phyloP scores from a whole-genome alignment of 345 rosid species.

The Reutealis trisperma region DNA sequence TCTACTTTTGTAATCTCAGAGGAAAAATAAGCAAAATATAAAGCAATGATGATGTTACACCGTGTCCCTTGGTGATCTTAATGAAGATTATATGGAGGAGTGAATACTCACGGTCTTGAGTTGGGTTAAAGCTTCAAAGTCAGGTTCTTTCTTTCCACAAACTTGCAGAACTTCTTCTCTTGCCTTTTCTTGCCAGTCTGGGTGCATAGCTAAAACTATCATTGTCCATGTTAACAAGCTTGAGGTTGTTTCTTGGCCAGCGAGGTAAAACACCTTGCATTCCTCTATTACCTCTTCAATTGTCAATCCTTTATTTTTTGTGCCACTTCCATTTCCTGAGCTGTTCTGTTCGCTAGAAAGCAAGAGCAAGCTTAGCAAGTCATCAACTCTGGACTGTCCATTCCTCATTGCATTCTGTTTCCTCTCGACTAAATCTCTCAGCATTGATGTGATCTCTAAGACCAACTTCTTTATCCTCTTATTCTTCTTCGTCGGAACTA shows the following conservation, averaged over 20 bases:
- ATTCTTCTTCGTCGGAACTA: slow-evolving; percentile 54
- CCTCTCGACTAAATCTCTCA: slow-evolving; percentile 32
- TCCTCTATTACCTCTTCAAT: slow-evolving; percentile 53
- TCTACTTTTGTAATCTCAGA: neutral
- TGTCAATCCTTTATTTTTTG: slow-evolving; percentile 29
- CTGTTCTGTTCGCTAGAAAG: slow-evolving; percentile 26
- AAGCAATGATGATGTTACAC: too few relatives aligned
- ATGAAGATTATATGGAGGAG: neutral
- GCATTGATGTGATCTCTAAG: slow-evolving; percentile 34
- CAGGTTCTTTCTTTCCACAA: slow-evolving; percentile 33
- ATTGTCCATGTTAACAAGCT: slow-evolving; percentile 52
- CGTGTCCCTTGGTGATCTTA: neutral
- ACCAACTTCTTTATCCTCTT: slow-evolving; percentile 39
- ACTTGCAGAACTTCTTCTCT: slow-evolving; percentile 47
- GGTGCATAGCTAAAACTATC: slow-evolving; percentile 51
- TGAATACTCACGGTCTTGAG: slow-evolving; percentile 39
- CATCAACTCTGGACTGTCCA: slow-evolving; percentile 28
- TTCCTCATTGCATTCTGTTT: slow-evolving; percentile 35
- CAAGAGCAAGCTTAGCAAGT: slow-evolving; percentile 49
- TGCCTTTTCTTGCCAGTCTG: slow-evolving; percentile 57
- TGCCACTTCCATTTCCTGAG: slow-evolving; percentile 19
- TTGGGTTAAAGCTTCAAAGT: slow-evolving; percentile 31
- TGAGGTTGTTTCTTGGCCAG: slow-evolving; percentile 65
- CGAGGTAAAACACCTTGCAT: slow-evolving; percentile 54
- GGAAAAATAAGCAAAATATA: neutral